phyloP scores from a whole-genome alignment of 2,329 filamentous ascomycete genomes.

The Curvularia sp. region DNA sequence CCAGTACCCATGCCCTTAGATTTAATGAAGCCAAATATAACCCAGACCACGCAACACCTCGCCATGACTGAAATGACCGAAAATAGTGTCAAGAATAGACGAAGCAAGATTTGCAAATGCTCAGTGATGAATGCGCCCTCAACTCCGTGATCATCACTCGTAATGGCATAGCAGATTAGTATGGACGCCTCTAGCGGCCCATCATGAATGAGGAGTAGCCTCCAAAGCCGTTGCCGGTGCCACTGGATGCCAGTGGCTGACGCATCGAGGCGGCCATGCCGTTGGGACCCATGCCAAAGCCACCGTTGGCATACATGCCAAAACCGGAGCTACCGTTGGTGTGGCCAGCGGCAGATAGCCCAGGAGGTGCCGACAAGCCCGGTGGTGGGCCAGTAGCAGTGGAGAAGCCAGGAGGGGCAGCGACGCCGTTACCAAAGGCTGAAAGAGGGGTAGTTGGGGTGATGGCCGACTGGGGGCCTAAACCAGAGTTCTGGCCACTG shows the following conservation, averaged over 20 bases:
- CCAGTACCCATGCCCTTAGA: slow-evolving; percentile 52
- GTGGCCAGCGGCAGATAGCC: slow-evolving; percentile 59
- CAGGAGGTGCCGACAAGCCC: slow-evolving; percentile 78
- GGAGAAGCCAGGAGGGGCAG: slow-evolving; percentile 65
- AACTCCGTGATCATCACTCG: slow-evolving; percentile 49
- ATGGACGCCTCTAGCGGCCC: slow-evolving; percentile 42
- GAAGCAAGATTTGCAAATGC: slow-evolving; percentile 41
- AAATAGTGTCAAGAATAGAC: slow-evolving; percentile 49
- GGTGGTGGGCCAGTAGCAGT: slow-evolving; percentile 80
- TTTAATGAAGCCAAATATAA: slow-evolving; percentile 42
- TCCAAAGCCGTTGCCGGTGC: slow-evolving; percentile 42
- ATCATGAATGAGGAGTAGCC: slow-evolving; percentile 52
- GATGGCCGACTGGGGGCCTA: slow-evolving; percentile 60
- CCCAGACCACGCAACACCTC: slow-evolving; percentile 50
- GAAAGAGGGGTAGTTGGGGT: slow-evolving; percentile 61
- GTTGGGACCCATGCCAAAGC: slow-evolving; percentile 46
- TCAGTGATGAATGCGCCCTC: slow-evolving; percentile 41
- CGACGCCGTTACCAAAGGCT: slow-evolving; percentile 65
- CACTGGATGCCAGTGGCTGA: slow-evolving; percentile 45
- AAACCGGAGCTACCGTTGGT: slow-evolving; percentile 44
- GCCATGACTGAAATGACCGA: slow-evolving; percentile 54
- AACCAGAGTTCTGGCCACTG: slow-evolving; percentile 70
- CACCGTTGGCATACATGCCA: slow-evolving; percentile 49
- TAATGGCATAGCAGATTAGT: slow-evolving; percentile 37
- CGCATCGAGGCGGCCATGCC: slow-evolving; percentile 47